phyloP scores from a whole-genome alignment of 257 asterid genomes.

The Asclepias syriaca region DNA sequence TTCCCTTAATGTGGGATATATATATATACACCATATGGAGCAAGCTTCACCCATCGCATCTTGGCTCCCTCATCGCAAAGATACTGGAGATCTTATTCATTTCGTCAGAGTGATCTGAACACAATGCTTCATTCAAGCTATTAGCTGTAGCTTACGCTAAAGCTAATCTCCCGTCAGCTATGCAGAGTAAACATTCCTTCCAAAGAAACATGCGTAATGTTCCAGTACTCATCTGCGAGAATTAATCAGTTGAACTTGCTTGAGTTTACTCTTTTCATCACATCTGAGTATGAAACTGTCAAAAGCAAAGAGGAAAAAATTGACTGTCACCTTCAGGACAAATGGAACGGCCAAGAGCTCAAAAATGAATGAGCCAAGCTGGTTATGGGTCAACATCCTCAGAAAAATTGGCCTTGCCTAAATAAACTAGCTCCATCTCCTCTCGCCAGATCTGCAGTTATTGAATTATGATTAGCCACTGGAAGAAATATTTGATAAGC shows the following conservation, averaged over 20 bases:
- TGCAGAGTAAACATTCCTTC: background rate
- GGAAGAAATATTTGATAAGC: background rate
- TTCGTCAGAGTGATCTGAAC: background rate
- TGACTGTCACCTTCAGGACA: slow-evolving; percentile 2
- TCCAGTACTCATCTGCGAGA: background rate
- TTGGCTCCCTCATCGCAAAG: background rate
- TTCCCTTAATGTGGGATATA: background rate
- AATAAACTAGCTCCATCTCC: slow-evolving; percentile 84
- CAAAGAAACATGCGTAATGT: background rate
- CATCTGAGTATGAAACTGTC: background rate
- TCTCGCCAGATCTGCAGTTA: slow-evolving; percentile 79
- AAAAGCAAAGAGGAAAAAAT: too few relatives aligned
- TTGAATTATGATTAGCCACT: background rate
- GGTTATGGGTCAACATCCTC: slow-evolving; percentile 47
- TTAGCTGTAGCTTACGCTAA: slow-evolving; percentile 6
- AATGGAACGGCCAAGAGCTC: background rate
- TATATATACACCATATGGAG: background rate
- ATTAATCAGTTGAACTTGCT: background rate
- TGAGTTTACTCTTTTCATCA: background rate
- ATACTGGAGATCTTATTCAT: background rate
- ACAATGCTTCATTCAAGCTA: background rate
- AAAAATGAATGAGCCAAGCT: slow-evolving; percentile 24
- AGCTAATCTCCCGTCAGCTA: background rate
- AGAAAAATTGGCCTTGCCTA: slow-evolving; percentile 66
- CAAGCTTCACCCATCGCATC: background rate